Percentiles rank a stretch among this genome's conserved stretches.
Evolutionary conservation across 306 rosid species (phyloP).

Genomic region (Crataegus laevigata): DNA sequence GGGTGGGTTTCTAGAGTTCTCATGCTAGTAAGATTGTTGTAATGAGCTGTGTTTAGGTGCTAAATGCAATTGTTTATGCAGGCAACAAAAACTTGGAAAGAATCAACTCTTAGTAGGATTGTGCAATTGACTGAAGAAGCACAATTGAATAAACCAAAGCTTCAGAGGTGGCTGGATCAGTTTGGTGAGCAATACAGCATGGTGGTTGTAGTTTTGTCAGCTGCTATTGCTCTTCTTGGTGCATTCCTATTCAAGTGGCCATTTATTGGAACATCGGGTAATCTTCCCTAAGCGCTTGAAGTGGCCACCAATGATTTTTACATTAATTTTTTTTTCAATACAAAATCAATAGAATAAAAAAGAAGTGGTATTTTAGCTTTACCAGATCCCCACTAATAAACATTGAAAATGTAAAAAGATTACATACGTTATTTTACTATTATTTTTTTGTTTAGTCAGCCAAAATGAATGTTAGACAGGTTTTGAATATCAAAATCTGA

Average conservation of each 20-base stretch:
- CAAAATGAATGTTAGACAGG: not conserved
- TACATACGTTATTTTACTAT: not conserved
- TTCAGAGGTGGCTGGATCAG: conserved; percentile 97
- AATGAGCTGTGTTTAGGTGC: not conserved
- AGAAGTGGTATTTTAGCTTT: not conserved
- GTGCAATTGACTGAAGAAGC: conserved; percentile 99
- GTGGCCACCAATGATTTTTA: not conserved
- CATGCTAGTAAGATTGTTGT: conserved; percentile 16
- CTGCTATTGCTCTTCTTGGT: conserved; percentile 78
- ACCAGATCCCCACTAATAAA: not conserved
- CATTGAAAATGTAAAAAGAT: not conserved
- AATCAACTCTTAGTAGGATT: conserved; percentile 82
- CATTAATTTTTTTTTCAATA: too few relatives aligned
- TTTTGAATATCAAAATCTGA: not conserved
- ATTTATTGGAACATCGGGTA: conserved; percentile 76
- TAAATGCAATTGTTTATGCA: conserved; percentile 27
- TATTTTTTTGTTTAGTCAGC: not conserved
- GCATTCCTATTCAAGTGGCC: conserved; percentile 96
- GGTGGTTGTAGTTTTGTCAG: conserved; percentile 80
- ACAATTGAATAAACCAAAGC: conserved; percentile 79
- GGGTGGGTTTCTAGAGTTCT: not conserved
- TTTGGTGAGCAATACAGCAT: conserved; percentile 94
- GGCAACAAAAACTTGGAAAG: conserved; percentile 87
- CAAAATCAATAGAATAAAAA: not conserved
- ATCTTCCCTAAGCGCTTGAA: conserved; percentile 11